These are phyloP conservation scores for Leccinum olivaceopallidum DNA, from an alignment of 768 basidiomycete species.

Conservation along the genomic window DNA sequence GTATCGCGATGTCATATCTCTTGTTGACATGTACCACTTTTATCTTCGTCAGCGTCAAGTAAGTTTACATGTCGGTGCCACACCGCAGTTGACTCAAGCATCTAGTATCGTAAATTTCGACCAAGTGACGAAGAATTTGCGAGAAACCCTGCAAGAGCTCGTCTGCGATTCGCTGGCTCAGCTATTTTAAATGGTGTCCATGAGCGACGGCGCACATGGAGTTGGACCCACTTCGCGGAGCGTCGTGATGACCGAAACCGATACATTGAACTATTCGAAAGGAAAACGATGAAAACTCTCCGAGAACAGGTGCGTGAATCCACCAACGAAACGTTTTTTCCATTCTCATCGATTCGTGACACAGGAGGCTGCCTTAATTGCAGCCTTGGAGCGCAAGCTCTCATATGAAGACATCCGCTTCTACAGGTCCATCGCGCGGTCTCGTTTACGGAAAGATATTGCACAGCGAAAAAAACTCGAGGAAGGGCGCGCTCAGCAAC, in stretches of 20 bases:
- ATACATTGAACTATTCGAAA: constrained; percentile 86
- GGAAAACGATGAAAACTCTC: constrained; percentile 58
- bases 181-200: constrained; percentile 84
- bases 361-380: constrained; percentile 56
- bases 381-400: constrained; percentile 76
- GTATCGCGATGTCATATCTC: constrained; percentile 89
- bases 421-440: constrained; percentile 93
- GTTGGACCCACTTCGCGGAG: constrained; percentile 88
- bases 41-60: constrained; percentile 85
- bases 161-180: constrained; percentile 74
- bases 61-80: constrained; percentile 17
- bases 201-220: constrained; percentile 83
- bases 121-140: constrained; percentile 62
- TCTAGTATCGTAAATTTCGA: constrained; percentile 76
- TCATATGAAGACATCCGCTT: constrained; percentile 95
- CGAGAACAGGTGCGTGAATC: constrained; percentile 50
- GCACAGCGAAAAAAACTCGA: constrained; percentile 64
- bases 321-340: not conserved
- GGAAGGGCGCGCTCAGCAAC: constrained; percentile 62
- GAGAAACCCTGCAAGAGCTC: constrained; percentile 60
- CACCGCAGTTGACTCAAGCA: constrained; percentile 11
- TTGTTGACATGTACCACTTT: constrained; percentile 96
- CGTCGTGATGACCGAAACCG: constrained; percentile 82
- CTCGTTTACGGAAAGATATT: constrained; percentile 82
- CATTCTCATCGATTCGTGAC: not conserved